Evolutionary conservation across 2,329 filamentous ascomycete genomes (phyloP), one percentile per base, ranked within the genome.

Genomic region (Hansfordia pulvinata): DNA sequence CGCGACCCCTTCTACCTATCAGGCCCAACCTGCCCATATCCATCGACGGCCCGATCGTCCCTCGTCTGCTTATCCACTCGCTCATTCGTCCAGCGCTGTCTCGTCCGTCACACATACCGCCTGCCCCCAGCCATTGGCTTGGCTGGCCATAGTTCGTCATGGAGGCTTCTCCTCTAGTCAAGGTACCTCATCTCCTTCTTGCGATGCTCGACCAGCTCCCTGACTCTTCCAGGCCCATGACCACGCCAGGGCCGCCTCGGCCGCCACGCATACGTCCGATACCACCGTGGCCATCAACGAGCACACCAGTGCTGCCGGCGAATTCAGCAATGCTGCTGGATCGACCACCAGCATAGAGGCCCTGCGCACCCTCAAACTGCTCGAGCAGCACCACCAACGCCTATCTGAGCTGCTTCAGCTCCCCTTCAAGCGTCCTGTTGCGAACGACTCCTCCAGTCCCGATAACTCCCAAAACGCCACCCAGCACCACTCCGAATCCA

Each of bases 301-400:
- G 51, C 88, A 96, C 54, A 76, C 86, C 28, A 64, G 81, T 30
- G 90, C 90, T 19, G 88, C 90, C 3, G 77, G 76, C 36, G 83
- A 93, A 49, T 96, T 93, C 50, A 76, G 83, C 33, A 76, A 77
- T 33, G 86, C 85, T 17, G 76, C 82, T n/a, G 69, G 72, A 34
- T 67, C 57, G 25, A 93, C 83, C 6, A 63, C 60, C 20, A 69
- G 62, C 45, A 47, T 64, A 35, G 65, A 93, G 62, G 88, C 86
- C 10, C 56, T 93, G 26, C 74, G 90, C 27, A 90, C 86, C 8
- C 62, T 98, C 33, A 72, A 69, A 37, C 68, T 96, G 3, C 74
- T 98, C 31, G 84, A 94, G 52, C 68, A 81, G 35, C 84, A 98
- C 49, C 90, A 98, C 49, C 71, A 75, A 38, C 76, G 74, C 35